Conservation (phyloP, 1,139 yeast genomes). For the Geotrichum macrosporum region DNA sequence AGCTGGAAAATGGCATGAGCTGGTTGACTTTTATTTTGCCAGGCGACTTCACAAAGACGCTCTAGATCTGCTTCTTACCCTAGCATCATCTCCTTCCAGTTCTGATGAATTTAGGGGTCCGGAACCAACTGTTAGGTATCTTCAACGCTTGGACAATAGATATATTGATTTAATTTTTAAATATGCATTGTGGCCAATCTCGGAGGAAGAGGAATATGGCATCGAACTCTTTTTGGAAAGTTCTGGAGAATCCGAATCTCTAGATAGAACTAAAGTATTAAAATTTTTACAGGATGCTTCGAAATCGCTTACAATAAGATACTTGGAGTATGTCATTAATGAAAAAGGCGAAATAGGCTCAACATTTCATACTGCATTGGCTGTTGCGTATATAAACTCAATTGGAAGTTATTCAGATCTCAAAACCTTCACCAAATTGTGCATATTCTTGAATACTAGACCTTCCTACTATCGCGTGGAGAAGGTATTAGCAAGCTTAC, state of each 20-base stretch:
- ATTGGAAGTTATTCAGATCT: constrained; percentile 26
- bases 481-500: constrained; percentile 33
- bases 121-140: constrained; percentile 55
- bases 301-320: constrained; percentile 45
- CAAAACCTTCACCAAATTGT: constrained; percentile 28
- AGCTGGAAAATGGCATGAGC: constrained; percentile 55
- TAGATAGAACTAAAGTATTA: constrained; percentile 53
- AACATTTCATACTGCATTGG: constrained; percentile 50
- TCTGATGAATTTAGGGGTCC: constrained; percentile 40
- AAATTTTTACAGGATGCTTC: constrained; percentile 40
- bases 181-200: constrained; percentile 55
- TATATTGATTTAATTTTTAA: constrained; percentile 54
- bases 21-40: constrained; percentile 74
- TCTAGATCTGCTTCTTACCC: constrained; percentile 48
- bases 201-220: constrained; percentile 42
- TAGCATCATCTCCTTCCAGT: constrained; percentile 25
- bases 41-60: constrained; percentile 64
- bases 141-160: constrained; percentile 55
- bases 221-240: constrained; percentile 63
- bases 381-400: constrained; percentile 51
- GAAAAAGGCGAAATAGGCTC: constrained; percentile 45
- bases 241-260: constrained; percentile 56
- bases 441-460: constrained; percentile 31
- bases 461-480: constrained; percentile 37
- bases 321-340: constrained; percentile 58